Evolutionary conservation across 495 filamentous ascomycete genomes (phyloP).

Genomic region (Lasiosphaeria hispida): DNA sequence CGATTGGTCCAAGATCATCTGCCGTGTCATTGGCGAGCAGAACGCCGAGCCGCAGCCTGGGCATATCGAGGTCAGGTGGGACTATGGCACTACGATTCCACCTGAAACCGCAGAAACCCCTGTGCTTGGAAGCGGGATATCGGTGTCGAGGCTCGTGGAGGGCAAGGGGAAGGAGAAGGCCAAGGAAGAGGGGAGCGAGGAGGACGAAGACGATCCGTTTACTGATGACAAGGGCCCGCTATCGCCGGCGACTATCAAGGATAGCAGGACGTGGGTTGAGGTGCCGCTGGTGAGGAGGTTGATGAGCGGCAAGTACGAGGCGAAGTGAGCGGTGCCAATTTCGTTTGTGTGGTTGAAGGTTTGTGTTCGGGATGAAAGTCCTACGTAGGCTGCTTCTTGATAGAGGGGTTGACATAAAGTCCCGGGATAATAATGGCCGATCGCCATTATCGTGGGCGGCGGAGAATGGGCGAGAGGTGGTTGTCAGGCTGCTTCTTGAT

Average conservation of each 20-base stretch:
- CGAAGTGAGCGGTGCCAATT: no score
- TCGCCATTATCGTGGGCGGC: no score
- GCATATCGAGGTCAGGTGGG: conserved; percentile 78
- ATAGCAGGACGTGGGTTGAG: conserved; percentile 64
- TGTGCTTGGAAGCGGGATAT: conserved; percentile 58
- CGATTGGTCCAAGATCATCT: conserved; percentile 67
- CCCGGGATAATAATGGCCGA: no score
- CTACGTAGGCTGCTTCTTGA: no score
- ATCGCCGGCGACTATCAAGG: conserved; percentile 35
- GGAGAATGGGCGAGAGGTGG: no score
- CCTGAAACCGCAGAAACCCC: conserved; percentile 45
- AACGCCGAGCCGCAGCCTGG: conserved; percentile 73
- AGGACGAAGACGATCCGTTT: conserved; percentile 40
- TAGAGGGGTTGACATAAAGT: no score
- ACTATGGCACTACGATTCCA: conserved; percentile 49
- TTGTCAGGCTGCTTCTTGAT: no score
- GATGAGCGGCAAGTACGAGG: conserved; percentile 75
- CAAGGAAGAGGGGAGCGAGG: conserved; percentile 30
- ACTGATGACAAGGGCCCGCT: conserved; percentile 38
- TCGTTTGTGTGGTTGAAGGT: no score
- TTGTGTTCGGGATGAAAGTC: no score
- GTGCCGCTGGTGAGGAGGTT: conserved; percentile 71
- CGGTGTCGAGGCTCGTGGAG: conserved; percentile 52
- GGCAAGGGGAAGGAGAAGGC: conserved; percentile 42
- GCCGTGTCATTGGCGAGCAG: conserved; percentile 69